Base-by-base conservation (phyloP, 2,329 filamentous ascomycete genomes). In the Fusarium sp. region DNA sequence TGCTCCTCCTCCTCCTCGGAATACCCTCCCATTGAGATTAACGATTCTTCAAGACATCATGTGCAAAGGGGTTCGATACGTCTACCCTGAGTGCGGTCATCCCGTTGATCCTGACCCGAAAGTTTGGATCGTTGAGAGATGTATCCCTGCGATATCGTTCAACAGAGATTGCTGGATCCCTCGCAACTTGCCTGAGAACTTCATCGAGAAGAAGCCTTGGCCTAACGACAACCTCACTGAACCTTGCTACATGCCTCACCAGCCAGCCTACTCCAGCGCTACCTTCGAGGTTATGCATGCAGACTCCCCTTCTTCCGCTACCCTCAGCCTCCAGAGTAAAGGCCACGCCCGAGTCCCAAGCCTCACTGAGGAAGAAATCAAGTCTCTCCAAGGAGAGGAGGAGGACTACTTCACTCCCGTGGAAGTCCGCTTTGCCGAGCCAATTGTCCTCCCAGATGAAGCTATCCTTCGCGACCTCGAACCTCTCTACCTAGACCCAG, bases 71-170 rank as follows among this genome's bases (percentile, higher is more conserved):
- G 35, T 76, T 41, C 62, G 66, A 22, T 78, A 77, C 58, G 56
- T 71, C 17, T 70, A 77, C 44, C 71, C 69, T 9, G n/a, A 31
- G n/a, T 79, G 77, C 52, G 60, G 71, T 4, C 76, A 78, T 41
- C 58, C 62, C 5, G 25, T 78, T 20, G 39, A 62, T 7, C 59
- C 63, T 13, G 7, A 41, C 4, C 45, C 56, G 13, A 14, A 53
- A 8, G 18, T 65, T 14, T 76, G 64, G 67, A 39, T 27, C 5
- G 31, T 75, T 13, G 71, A 76, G 29, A 59, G 36, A 42, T 79
- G 77, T 29, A 22, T 8, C 9, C 33, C 36, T 20, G 76, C 76
- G 3, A 11, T 27, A 2, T 14, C 20, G 3, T 67, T 27, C 4
- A 62, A 57, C 14, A 67, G 59, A 18, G 64, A 75, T 2, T 79